Base-by-base conservation (phyloP, 139 green algal genomes). In the Helicosporidium sp. region DNA sequence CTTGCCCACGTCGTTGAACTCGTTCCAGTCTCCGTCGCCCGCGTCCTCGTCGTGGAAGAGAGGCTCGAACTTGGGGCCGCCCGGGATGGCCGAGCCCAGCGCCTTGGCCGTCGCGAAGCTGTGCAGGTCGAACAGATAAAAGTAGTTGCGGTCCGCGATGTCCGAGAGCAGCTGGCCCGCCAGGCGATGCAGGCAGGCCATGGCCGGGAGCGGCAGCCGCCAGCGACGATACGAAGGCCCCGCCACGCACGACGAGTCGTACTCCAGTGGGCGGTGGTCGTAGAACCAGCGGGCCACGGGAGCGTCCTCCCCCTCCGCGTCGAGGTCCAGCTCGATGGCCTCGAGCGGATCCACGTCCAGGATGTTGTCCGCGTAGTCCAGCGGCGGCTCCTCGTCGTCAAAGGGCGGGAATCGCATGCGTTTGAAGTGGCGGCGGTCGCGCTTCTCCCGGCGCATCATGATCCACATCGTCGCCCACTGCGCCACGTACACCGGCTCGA, bases 1-100 rank as follows among this genome's bases (percentile, higher is more conserved):
- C 82, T 99, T 99, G 77, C 93, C 93, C 68, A 99, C 96, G 72
- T 99, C 90, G 64, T 99, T 99, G 74, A 99, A 99, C 76, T 99
- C 90, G 64, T 97, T 97, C 90, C 90, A 99, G 72, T 99, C 90
- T 68, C 90, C 77, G 51, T 92, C 81, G 7, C 78, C 63, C 33
- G 74, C 79, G 65, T 93, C 85, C 75, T 90, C 91, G 74, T 97
- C 90, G 6, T 85, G 65, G 74, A 84, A 97, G 44, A 97, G 69
- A 20, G 90, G 90, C 79, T 99, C 90, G 58, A 93, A 99, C 73
- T 99, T 99, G 58, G 90, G 90, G 2, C 90, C 90, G 1, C 90
- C 90, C 20, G 90, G 90, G 49, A 99, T 96, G 76, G 66, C 83
- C 82, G 97, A 90, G 70, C 93, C 93, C 41, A 99, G 74, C 10